Base-by-base conservation (phyloP, 345 rosid genomes). In the Dovyalis caffra region DNA sequence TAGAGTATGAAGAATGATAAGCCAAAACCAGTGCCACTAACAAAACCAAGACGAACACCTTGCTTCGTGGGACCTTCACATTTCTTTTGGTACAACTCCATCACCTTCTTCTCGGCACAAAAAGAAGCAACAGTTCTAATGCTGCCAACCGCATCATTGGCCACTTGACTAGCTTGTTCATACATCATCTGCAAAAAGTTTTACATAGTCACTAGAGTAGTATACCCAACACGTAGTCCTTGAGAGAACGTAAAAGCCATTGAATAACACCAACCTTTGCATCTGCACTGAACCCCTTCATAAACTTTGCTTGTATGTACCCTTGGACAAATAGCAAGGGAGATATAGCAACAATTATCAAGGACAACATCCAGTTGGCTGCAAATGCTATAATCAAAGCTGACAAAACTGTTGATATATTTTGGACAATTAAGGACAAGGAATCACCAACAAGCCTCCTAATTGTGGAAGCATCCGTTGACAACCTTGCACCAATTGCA, bases 131-230 rank as follows among this genome's bases (percentile, higher is more conserved):
- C 84, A 0, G 91, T 90, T 82, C 94, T 79, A 33, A 90, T 90
- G 68, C 89, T 76, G 4, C 91, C 89, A 10, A 90, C 90, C 0
- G 90, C 93, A 76, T 88, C 93, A 43, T 81, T 90, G 8, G 90
- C 93, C 34, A 90, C 90, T 73, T 90, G 90, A 76, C 91, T 90
- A 45, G 91, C 94, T 79, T 90, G 88, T 79, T 90, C 94, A 10
- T 90, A 90, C 89, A 84, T 90, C 66, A 77, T 29, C 91, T 87
- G 75, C 76, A 76, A 73, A 14, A 28, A 40, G n/a, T n/a, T n/a
- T n/a, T n/a, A n/a, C n/a, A n/a, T n/a, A n/a, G n/a, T n/a, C n/a
- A n/a, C n/a, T n/a, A n/a, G n/a, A n/a, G 10, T 7, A 1, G 40
- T 37, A 11, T 1, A 8, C 49, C 35, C 16, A 29, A 26, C 0